Conservation (phyloP, 345 rosid species). For the Trapa incisa region DNA sequence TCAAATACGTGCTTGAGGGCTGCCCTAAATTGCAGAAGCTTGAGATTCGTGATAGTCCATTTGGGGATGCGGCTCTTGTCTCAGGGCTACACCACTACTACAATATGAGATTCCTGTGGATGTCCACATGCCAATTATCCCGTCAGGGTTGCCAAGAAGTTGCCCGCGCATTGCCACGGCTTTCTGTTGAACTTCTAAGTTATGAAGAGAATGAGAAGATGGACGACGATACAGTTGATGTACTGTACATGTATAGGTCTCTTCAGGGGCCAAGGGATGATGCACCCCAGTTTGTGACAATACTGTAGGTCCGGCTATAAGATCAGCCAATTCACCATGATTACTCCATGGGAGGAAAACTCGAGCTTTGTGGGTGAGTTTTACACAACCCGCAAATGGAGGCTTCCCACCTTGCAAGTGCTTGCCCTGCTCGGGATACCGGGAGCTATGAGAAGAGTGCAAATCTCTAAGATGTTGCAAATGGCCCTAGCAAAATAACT, state of each 20-base stretch:
- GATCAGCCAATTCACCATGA: constrained; percentile 3
- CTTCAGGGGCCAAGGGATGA: constrained; percentile 72
- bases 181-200: constrained; percentile 54
- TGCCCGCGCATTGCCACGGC: constrained; percentile 43
- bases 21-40: constrained; percentile 76
- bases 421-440: not conserved
- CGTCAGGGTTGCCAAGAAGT: constrained; percentile 43
- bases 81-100: constrained; percentile 66
- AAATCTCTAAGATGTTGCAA: not conserved
- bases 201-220: constrained; percentile 11
- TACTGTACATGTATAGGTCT: constrained; percentile 67
- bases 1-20: constrained; percentile 67
- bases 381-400: not conserved
- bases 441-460: not conserved
- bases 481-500: not conserved
- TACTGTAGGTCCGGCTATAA: constrained; percentile 14
- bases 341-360: not conserved
- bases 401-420: not conserved
- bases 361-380: not conserved
- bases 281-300: constrained; percentile 46
- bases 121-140: constrained; percentile 66
- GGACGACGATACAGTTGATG: constrained; percentile 32
- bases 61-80: constrained; percentile 54
- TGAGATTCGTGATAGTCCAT: constrained; percentile 84
- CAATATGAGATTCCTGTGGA: constrained; percentile 89